Evolutionary conservation across 208 protist species (phyloP).

Genomic region (Trypanosoma melophagium): DNA sequence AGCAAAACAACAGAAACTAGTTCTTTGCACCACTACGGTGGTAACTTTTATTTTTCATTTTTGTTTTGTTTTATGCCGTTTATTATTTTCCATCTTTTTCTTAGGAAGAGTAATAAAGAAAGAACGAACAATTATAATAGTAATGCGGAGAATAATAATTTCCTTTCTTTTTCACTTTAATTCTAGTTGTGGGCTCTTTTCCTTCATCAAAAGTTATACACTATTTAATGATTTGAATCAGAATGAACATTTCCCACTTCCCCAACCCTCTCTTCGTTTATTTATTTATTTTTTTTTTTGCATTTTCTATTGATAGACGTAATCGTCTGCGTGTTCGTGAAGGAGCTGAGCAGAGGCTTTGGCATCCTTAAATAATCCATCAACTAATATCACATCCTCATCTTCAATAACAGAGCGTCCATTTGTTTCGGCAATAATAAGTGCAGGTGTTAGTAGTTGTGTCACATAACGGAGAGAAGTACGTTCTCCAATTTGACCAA

Average conservation of each 20-base stretch:
- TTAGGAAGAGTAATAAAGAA: too few species aligned
- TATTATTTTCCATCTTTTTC: too few species aligned
- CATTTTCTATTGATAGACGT: constrained; percentile 83
- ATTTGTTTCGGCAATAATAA: constrained; percentile 95
- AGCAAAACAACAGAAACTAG: too few species aligned
- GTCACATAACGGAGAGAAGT: constrained; percentile 97
- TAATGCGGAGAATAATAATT: too few species aligned
- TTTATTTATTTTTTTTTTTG: constrained; percentile 16
- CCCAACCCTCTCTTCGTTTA: not conserved
- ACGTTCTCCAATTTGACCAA: constrained; percentile 91
- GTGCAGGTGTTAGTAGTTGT: constrained; percentile 97
- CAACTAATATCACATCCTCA: constrained; percentile 94
- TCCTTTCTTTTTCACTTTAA: too few species aligned
- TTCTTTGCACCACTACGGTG: too few species aligned
- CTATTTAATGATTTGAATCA: not conserved
- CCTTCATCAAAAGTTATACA: not conserved
- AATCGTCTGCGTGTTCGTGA: constrained; percentile 86
- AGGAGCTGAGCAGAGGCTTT: constrained; percentile 93
- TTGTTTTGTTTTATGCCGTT: too few species aligned
- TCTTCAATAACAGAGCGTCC: constrained; percentile 88
- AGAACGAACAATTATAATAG: too few species aligned
- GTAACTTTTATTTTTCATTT: too few species aligned
- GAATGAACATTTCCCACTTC: not conserved
- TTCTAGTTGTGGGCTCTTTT: not conserved
- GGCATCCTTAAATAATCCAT: constrained; percentile 97